Evolutionary conservation across 495 filamentous ascomycete genomes (phyloP).

Genomic region (Lichina pygmaea): DNA sequence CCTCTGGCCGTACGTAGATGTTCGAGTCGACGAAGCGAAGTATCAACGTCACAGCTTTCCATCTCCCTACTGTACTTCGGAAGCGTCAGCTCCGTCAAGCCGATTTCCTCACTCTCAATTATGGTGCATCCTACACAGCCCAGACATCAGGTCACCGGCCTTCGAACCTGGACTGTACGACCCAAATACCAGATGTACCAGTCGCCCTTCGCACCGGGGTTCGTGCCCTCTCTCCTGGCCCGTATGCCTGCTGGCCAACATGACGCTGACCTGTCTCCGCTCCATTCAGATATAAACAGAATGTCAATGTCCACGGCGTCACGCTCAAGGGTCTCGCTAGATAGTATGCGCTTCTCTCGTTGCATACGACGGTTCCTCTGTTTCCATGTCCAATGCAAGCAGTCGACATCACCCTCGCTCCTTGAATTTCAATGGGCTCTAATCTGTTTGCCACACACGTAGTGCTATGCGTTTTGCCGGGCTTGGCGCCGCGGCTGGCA

Average conservation of each 20-base stretch:
- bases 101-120: neutral
- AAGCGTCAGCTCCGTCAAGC: too few relatives aligned
- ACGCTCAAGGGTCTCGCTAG: constrained; percentile 12
- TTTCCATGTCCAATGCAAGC: constrained; percentile 41
- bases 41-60: too few relatives aligned
- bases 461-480: constrained; percentile 15
- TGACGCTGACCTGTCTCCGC: neutral
- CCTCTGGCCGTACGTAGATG: too few relatives aligned
- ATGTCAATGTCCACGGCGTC: constrained; percentile 22
- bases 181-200: constrained; percentile 8
- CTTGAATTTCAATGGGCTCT: constrained; percentile 27
- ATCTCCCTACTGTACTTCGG: too few relatives aligned
- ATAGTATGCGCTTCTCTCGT: constrained; percentile 17
- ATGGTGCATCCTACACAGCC: neutral
- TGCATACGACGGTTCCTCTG: constrained; percentile 14
- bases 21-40: too few relatives aligned
- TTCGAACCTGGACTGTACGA: constrained; percentile 7
- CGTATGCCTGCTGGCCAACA: neutral
- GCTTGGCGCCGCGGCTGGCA: constrained; percentile 32
- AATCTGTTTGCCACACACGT: neutral
- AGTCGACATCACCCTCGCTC: constrained; percentile 36
- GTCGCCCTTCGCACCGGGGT: constrained; percentile 9
- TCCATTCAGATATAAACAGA: constrained; percentile 20
- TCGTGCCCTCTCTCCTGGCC: neutral
- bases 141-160: neutral